Evolutionary conservation across 129 eudicot genomes (phyloP), one percentile per base, ranked within the genome.

Genomic region (Kitagawia praeruptora): DNA sequence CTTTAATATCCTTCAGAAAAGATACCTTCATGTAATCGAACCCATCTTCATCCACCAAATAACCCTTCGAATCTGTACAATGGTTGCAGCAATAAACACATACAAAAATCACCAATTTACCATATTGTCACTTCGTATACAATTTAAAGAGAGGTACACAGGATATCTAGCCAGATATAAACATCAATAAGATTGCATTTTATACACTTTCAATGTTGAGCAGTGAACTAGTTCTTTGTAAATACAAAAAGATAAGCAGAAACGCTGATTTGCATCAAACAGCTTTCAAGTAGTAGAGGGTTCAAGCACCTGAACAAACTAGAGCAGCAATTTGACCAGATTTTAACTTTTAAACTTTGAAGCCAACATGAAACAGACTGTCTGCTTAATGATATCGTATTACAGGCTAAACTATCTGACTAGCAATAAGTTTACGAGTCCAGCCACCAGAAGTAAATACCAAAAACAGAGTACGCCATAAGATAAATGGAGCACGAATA

Each of bases 21-120:
- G 91, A 87, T 82, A 96, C 84, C 83, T 96, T 96, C 93, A 89
- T 84, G 85, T 81, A 92, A 79, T 96, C 99, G 75, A 96, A 90
- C 70, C 99, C 99, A 63, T 96, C 99, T 71, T 96, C 99, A 79
- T 96, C 99, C 84, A 96, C 97, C 87, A 96, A 88, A 85, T 90
- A 96, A 74, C 99, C 99, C 85, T 92, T 96, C 46, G 98, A 87
- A 88, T 96, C 99, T 96, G 95, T 75, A 74, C 47, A 76, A 15
- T 51, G 23, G 54, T 42, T 12, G 21, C 38, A 41, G 34, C 77
- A 73, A 19, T 47, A 44, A n/a, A 71, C 15, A 70, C 5, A 70
- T 21, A 41, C 7, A 21, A 41, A 72, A 6, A 1, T 42, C 5
- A 7, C 10, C 45, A 7, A 42, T 42, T 64, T 28, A 61, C 15